Evolutionary conservation across 2,329 filamentous ascomycete genomes (phyloP), one percentile per base, ranked within the genome.

Genomic region (Pseudocercospora fijiensis): DNA sequence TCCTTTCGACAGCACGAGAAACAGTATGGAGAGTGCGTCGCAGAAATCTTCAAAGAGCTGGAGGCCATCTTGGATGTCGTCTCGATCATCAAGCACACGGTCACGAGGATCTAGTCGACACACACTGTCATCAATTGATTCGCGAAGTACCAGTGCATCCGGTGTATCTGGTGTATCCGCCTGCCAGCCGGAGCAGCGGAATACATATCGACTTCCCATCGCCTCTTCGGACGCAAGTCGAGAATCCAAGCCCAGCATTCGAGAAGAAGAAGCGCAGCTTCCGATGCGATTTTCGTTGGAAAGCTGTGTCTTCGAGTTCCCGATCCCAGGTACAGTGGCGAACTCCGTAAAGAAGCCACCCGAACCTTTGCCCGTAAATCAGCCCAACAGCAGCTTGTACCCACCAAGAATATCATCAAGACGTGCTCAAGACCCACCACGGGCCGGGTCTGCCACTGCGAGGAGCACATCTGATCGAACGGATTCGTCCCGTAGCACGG

Each of bases 161-260:
- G 57, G 62, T 57, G 37, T 18, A 18, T 22, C 51, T 24, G 56
- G 24, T 13, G 26, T 33, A 24, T 53, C 57, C 45, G 26, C 47
- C 27, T 26, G 51, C 16, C 24, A 37, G 51, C 43, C 41, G 30
- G 53, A 61, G 26, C 20, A 43, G 27, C 49, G 56, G 9, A 63
- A 60, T 58, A 45, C 60, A 57, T 64, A 64, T 27, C 58, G 49
- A 37, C 45, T 64, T 24, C 62, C 62, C 30, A 45, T 28, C 26
- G 51, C 3, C 43, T 8, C 45, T 22, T 8, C 9, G 20, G 45
- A 22, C 20, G 45, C 26, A 53, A 28, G 20, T 26, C 49, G 45
- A 24, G 22, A 24, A 3, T 18, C 9, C 16, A n/a, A 45, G n/a
- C 43, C 11, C 20, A 22, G n/a, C 10, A 49, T 24, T 26, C 18